Evolutionary conservation across 177 flowering plant species (phyloP).

Genomic region (Vitis hybrid): DNA sequence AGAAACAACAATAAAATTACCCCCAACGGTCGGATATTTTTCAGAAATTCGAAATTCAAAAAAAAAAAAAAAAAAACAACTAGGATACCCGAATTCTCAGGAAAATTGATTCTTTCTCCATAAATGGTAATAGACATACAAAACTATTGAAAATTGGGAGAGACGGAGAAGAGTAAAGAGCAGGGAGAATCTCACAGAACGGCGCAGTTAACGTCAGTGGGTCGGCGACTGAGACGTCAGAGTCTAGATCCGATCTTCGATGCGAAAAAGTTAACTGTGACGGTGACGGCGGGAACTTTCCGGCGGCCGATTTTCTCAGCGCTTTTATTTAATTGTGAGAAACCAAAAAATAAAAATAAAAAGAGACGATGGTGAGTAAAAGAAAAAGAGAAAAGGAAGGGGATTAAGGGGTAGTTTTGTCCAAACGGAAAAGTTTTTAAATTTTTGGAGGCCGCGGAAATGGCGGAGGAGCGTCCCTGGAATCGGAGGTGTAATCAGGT

Average conservation of each 20-base stretch:
- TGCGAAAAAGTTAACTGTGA: too few relatives aligned
- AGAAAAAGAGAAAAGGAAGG: background rate
- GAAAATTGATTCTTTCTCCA: background rate
- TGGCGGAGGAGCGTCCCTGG: conserved; percentile 12
- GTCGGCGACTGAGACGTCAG: too few relatives aligned
- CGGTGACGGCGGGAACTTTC: too few relatives aligned
- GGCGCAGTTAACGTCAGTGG: too few relatives aligned
- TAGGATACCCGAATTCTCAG: background rate
- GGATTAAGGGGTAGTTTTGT: conserved; percentile 11
- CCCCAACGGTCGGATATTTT: background rate
- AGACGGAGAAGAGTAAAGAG: background rate
- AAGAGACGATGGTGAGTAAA: too few relatives aligned
- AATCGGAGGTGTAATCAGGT: background rate
- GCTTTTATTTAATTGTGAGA: too few relatives aligned
- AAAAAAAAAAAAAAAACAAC: background rate
- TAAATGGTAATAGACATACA: background rate
- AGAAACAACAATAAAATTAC: background rate
- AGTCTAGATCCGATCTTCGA: too few relatives aligned
- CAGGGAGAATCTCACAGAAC: too few relatives aligned
- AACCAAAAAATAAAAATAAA: too few relatives aligned
- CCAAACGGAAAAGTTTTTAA: background rate
- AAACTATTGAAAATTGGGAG: background rate
- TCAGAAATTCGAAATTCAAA: background rate
- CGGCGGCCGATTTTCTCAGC: too few relatives aligned
- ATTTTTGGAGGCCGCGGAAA: conserved; percentile 19